phyloP scores from a whole-genome alignment of 306 rosid genomes.

The Glycine tomentella region DNA sequence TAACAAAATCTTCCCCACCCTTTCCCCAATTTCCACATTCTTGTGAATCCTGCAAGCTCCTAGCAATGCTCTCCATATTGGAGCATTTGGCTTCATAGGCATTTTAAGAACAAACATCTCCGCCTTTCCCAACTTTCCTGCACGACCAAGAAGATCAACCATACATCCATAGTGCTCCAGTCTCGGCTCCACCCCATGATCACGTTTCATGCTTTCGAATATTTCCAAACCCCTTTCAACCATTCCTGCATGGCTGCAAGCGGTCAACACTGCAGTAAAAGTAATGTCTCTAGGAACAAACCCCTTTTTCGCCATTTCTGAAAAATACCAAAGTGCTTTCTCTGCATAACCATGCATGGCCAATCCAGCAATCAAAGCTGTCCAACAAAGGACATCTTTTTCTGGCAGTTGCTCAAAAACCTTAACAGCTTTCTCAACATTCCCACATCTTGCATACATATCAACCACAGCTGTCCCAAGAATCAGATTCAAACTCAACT shows the following conservation, averaged over 20 bases:
- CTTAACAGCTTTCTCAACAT: conserved; percentile 50
- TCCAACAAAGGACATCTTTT: conserved; percentile 54
- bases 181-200: conserved; percentile 51
- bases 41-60: conserved; percentile 62
- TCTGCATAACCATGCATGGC: conserved; percentile 56
- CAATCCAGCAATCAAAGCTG: conserved; percentile 57
- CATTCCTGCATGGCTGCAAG: conserved; percentile 59
- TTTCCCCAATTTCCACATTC: conserved; percentile 52
- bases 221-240: conserved; percentile 49
- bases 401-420: conserved; percentile 49
- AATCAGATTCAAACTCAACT: conserved; percentile 50
- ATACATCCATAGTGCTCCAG: conserved; percentile 62
- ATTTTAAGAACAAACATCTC: conserved; percentile 59
- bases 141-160: conserved; percentile 62
- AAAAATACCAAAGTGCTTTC: conserved; percentile 51
- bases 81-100: conserved; percentile 60
- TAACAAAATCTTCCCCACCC: conserved; percentile 58
- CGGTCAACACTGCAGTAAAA: conserved; percentile 56
- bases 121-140: conserved; percentile 57
- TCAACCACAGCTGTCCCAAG: conserved; percentile 60
- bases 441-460: conserved; percentile 62
- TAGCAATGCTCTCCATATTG: conserved; percentile 59
- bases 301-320: conserved; percentile 48
- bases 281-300: conserved; percentile 52
- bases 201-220: conserved; percentile 52